Base-by-base conservation (phyloP, 2,329 filamentous ascomycete genomes). In the Lanzia echinophila region DNA sequence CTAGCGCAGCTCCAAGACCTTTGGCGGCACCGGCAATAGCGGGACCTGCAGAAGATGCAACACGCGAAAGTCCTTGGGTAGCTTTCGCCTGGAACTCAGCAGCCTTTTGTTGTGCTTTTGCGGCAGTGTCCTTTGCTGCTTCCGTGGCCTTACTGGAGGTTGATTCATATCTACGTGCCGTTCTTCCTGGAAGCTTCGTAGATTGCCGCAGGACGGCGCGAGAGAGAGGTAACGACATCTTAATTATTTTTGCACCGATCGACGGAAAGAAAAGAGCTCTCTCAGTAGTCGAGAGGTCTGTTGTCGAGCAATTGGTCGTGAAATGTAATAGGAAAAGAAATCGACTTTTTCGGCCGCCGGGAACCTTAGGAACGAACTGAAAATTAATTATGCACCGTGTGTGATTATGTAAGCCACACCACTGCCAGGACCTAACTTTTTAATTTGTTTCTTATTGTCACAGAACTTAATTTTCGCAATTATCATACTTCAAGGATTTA, bases 41-140 rank as follows among this genome's bases (percentile, higher is more conserved):
- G 58, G 88, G 85, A 54, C 88, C 88, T 64, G 90, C 91, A 51
- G 88, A 84, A 65, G 87, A 84, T 60, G 86, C 79, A 66, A 94
- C 91, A 69, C 84, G 84, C 65, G 87, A 89, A 53, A 96, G 82
- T 61, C 90, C 90, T 74, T 95, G 79, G 61, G 84, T 80, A 56
- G 90, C 90, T 79, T 90, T 90, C 65, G 77, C 67, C 47, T 74
- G 67, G 65, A 73, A 72, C 58, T 79, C 72, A 60, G 73, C 69
- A 43, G 74, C 73, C 31, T 72, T 66, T 42, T 72, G 62, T 17
- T 70, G 65, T 47, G 73, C 72, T 66, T 78, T 66, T 46, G 71
- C 65, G 36, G 72, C 69, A 54, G 71, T 65, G 41, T 74, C 70
- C 65, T 73, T 71, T 51, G 71, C 71, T 47, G 72, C 69, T 58